Evolutionary conservation across 441 rosid species (phyloP), one percentile per base, ranked within the genome.

Genomic region (Brassica hybrid): DNA sequence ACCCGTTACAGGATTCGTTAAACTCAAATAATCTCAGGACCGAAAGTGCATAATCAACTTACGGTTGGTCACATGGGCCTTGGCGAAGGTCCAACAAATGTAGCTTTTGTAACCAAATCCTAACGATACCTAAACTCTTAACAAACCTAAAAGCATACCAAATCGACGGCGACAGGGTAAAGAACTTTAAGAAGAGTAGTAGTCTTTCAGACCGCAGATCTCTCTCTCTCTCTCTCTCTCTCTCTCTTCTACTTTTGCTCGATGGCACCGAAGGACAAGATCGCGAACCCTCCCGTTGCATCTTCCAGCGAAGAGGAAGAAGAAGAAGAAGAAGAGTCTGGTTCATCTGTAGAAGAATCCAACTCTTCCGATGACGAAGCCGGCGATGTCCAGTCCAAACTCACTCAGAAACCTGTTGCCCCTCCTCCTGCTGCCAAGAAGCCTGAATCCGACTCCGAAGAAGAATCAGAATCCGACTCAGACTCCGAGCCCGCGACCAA

Each of bases 231-330:
- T 7, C 30, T 8, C 30, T 18, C 9, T 18, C 54, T 65, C 17
- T 19, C 6, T 41, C 14, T 19, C 30, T 13, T 0, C 13, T 0
- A 17, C 60, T 17, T 17, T 1, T 56, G 12, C 3, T 7, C 5
- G 4, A 71, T 59, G 74, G 74, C 65, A n/a, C 56, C 77, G 14
- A 65, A 65, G 68, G 66, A 74, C 23, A 73, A 74, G 2, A 57
- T 69, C 25, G 79, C 77, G 48, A 74, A 77, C 6, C 85, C 82
- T 25, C 85, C 79, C 0, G 74, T 83, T n/a, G 85, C 72, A 34
- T 76, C 89, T 36, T 68, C 77, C 0, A 61, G 74, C 0, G 82
- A 77, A 41, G 80, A 72, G 3, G 54, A 45, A 7, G 82, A 64
- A 6, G 18, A 65, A 5, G 54, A 45, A 7, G 82, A 64, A 6